These are phyloP conservation scores for Alternaria conjuncta DNA, from an alignment of 2,329 filamentous ascomycete genomes.

Conservation along the genomic window DNA sequence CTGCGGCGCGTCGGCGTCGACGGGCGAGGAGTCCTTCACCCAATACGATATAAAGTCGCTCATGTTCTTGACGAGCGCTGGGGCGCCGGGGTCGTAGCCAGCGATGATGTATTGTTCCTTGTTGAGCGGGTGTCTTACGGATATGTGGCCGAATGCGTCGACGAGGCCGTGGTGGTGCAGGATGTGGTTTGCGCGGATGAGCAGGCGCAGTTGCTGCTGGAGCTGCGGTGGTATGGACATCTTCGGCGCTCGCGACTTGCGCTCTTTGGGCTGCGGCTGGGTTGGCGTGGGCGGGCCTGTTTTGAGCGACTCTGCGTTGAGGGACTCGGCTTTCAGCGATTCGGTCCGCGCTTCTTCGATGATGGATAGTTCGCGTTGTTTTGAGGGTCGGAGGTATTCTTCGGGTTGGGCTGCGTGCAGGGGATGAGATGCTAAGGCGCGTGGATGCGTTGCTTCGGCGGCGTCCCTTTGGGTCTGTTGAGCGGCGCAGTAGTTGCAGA, in stretches of 20 bases:
- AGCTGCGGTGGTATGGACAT: conserved; percentile 19
- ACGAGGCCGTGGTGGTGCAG: conserved; percentile 58
- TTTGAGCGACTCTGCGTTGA: not conserved
- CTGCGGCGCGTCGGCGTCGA: conserved; percentile 48
- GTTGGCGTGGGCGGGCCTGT: not conserved
- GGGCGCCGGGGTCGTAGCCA: conserved; percentile 51
- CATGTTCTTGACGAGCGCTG: conserved; percentile 54
- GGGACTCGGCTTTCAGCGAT: not conserved
- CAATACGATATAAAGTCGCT: conserved; percentile 58
- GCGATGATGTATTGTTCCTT: conserved; percentile 58
- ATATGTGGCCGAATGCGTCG: conserved; percentile 62
- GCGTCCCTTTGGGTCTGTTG: not conserved
- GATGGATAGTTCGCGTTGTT: not conserved
- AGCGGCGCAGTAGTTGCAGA: conserved; percentile 11
- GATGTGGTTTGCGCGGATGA: conserved; percentile 53
- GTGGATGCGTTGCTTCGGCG: not conserved
- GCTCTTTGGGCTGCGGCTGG: not conserved
- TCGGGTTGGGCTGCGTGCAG: not conserved
- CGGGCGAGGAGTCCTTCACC: conserved; percentile 51
- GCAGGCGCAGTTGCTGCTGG: conserved; percentile 25
- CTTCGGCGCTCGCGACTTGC: not conserved
- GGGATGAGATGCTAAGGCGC: not conserved
- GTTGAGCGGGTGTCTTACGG: conserved; percentile 56
- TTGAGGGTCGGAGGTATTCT: not conserved
- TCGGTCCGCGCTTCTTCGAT: not conserved